Percentiles rank a stretch among this genome's conserved stretches.
Evolutionary conservation across 2,329 filamentous ascomycete genomes (phyloP).

Genomic region (Parafenestella ontariensis): DNA sequence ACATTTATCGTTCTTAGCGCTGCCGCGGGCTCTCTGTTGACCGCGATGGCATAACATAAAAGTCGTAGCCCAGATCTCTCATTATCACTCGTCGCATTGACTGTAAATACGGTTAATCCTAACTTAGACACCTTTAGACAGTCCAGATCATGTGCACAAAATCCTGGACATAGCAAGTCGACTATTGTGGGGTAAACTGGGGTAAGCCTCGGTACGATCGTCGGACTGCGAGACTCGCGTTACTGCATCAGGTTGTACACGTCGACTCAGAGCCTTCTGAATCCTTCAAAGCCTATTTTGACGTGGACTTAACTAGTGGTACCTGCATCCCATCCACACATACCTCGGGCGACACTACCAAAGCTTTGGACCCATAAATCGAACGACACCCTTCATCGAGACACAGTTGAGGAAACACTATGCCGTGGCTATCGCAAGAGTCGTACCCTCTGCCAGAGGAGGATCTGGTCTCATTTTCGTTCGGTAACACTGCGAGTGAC

Average conservation of each 20-base stretch:
- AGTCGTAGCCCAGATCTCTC: too few relatives aligned
- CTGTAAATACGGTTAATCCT: too few relatives aligned
- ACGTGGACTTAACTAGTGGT: neutral
- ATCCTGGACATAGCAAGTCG: neutral
- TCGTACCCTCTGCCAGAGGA: constrained; percentile 51
- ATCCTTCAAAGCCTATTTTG: too few relatives aligned
- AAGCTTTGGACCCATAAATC: too few relatives aligned
- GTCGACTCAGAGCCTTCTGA: neutral
- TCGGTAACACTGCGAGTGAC: constrained; percentile 57
- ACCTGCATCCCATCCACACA: neutral
- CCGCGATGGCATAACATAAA: too few relatives aligned
- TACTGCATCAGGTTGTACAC: neutral
- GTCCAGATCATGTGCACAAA: too few relatives aligned
- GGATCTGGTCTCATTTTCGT: constrained; percentile 63
- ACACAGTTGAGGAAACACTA: neutral
- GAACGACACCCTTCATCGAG: too few relatives aligned
- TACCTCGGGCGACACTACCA: neutral
- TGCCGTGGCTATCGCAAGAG: constrained; percentile 12
- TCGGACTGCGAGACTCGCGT: neutral
- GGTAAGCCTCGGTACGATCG: constrained; percentile 1
- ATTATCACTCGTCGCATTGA: too few relatives aligned
- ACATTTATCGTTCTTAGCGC: too few relatives aligned
- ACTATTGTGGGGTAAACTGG: neutral
- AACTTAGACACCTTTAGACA: too few relatives aligned
- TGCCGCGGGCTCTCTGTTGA: too few relatives aligned